Evolutionary conservation across 2,329 filamentous ascomycete species (phyloP).

Genomic region (Stemphylium vesicarium): DNA sequence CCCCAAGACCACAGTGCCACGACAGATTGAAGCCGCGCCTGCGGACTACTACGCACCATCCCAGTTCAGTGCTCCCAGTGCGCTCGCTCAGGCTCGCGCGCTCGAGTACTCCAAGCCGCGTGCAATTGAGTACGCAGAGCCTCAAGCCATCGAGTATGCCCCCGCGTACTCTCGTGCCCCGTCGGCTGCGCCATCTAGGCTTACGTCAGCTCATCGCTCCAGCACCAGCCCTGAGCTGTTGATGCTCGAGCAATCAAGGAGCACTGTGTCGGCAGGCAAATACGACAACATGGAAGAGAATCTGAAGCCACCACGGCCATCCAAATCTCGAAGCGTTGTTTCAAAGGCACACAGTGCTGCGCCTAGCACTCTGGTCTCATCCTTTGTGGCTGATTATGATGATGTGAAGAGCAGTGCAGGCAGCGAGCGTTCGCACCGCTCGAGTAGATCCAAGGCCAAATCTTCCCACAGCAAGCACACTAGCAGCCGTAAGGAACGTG

Average conservation of each 20-base stretch:
- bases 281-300: conserved; percentile 21
- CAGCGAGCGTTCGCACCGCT: conserved; percentile 44
- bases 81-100: conserved; percentile 1
- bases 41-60: conserved; percentile 44
- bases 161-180: conserved; percentile 41
- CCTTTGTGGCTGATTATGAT: conserved; percentile 44
- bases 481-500: conserved; percentile 31
- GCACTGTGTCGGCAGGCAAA: conserved; percentile 22
- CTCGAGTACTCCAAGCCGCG: not conserved
- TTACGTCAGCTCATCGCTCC: conserved; percentile 35
- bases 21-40: conserved; percentile 51
- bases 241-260: conserved; percentile 31
- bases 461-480: conserved; percentile 38
- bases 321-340: conserved; percentile 19
- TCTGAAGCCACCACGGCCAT: conserved; percentile 13
- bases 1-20: conserved; percentile 23
- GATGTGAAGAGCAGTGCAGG: conserved; percentile 36
- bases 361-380: conserved; percentile 47
- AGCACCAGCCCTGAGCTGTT: conserved; percentile 40
- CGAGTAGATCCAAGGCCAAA: conserved; percentile 43
- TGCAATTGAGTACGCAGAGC: conserved; percentile 13
- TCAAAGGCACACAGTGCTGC: conserved; percentile 12
- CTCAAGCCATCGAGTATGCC: conserved; percentile 43
- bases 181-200: conserved; percentile 31
- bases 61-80: conserved; percentile 35